Conservation (phyloP, 139 green algal species). For the Microglena sp. region DNA sequence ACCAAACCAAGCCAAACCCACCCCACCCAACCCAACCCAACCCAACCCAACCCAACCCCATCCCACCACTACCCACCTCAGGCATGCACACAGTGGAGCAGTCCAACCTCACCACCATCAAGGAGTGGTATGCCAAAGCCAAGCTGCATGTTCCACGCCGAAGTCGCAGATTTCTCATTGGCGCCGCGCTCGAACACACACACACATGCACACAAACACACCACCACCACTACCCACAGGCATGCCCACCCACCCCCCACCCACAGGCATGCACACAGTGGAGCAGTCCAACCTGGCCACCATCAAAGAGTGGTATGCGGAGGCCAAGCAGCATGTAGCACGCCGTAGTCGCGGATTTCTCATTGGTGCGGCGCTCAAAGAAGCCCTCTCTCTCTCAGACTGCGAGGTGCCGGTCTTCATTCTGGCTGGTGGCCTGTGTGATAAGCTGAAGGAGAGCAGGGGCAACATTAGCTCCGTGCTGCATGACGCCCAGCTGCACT, state of each 20-base stretch:
- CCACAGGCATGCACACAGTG: neutral
- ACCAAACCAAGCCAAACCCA: too few species aligned
- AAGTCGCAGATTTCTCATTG: too few species aligned
- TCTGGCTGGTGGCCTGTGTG: conserved; percentile 15
- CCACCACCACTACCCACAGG: too few species aligned
- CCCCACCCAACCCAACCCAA: too few species aligned
- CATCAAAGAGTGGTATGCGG: neutral
- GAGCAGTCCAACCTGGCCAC: neutral
- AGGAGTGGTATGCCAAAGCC: too few species aligned
- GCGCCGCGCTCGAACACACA: too few species aligned
- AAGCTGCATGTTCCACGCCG: too few species aligned
- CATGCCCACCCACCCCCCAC: too few species aligned
- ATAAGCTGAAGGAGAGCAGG: conserved; percentile 9
- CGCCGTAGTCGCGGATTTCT: neutral
- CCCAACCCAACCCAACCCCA: too few species aligned
- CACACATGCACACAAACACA: too few species aligned
- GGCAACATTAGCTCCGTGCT: conserved; percentile 7
- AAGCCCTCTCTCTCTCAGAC: neutral
- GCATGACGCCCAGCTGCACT: conserved; percentile 19
- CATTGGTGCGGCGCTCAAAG: neutral
- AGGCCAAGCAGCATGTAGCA: neutral
- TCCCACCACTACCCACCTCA: too few species aligned
- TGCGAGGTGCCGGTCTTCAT: conserved; percentile 20
- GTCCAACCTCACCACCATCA: too few species aligned
- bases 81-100: neutral